These are phyloP conservation scores for Brassica rapa DNA, from an alignment of 345 rosid genomes.

Conservation along the genomic window DNA sequence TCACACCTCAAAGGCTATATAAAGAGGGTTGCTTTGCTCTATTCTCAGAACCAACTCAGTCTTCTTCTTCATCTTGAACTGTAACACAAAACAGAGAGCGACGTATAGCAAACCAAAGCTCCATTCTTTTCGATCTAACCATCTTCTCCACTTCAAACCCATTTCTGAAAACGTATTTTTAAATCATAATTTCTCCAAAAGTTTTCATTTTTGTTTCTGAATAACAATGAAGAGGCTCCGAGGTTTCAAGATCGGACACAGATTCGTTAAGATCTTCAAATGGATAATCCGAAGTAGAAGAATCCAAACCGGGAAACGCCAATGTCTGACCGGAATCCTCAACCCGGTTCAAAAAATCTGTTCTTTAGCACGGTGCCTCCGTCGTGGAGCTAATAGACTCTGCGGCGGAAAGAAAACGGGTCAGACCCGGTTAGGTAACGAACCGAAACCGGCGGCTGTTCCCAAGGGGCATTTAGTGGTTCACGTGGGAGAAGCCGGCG, in stretches of 20 bases:
- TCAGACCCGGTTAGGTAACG: slow-evolving; percentile 48
- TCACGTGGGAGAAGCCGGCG: slow-evolving; percentile 59
- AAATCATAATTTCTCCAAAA: slow-evolving; percentile 11
- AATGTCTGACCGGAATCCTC: slow-evolving; percentile 15
- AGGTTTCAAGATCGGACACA: slow-evolving; percentile 63
- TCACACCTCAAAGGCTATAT: slow-evolving; percentile 36
- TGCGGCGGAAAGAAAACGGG: slow-evolving; percentile 39
- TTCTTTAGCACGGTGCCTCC: slow-evolving; percentile 42
- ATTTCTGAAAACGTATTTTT: neutral
- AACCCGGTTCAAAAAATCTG: slow-evolving; percentile 47
- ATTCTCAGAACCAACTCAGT: slow-evolving; percentile 23
- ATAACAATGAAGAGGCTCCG: slow-evolving; percentile 48
- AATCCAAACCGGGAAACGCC: slow-evolving; percentile 34
- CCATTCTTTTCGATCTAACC: neutral
- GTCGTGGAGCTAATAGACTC: slow-evolving; percentile 46
- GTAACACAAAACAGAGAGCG: slow-evolving; percentile 1
- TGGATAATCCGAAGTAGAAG: slow-evolving; percentile 46
- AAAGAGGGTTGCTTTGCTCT: slow-evolving; percentile 29
- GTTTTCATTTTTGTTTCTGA: slow-evolving; percentile 7
- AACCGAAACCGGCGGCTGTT: slow-evolving; percentile 28
- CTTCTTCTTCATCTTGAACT: slow-evolving; percentile 35
- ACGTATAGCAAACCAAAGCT: slow-evolving; percentile 8
- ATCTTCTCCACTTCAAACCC: slow-evolving; percentile 5
- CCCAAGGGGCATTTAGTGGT: slow-evolving; percentile 85
- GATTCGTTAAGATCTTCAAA: slow-evolving; percentile 50